Conservation (phyloP, 768 basidiomycete genomes). For the Daedalea quercina region DNA sequence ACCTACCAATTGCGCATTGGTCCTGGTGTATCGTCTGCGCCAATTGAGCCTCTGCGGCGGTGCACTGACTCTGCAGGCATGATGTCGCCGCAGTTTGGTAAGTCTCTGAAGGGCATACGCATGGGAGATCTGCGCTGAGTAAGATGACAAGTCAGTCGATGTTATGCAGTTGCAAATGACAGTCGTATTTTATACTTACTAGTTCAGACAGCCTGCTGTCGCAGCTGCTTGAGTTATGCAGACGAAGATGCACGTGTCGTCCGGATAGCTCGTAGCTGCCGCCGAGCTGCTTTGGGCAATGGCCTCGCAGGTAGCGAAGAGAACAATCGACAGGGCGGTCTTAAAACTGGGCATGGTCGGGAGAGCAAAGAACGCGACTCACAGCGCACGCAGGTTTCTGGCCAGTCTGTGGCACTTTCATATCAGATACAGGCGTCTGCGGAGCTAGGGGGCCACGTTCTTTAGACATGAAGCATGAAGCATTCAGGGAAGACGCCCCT, state of each 20-base stretch:
- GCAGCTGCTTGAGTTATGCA: not conserved
- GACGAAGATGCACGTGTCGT: not conserved
- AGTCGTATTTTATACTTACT: not conserved
- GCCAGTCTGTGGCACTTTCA: too few relatives aligned
- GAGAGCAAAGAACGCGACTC: too few relatives aligned
- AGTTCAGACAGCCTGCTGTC: not conserved
- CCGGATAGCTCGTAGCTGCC: not conserved
- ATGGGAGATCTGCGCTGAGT: slow-evolving; percentile 33
- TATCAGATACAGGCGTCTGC: too few relatives aligned
- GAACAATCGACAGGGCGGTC: too few relatives aligned
- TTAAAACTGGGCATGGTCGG: too few relatives aligned
- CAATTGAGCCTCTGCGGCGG: slow-evolving; percentile 18
- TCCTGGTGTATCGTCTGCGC: not conserved
- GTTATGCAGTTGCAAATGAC: too few relatives aligned
- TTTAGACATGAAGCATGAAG: too few relatives aligned
- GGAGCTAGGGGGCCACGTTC: too few relatives aligned
- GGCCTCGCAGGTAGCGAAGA: too few relatives aligned
- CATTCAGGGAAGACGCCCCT: too few relatives aligned
- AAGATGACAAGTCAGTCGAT: not conserved
- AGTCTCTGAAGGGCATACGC: slow-evolving; percentile 30
- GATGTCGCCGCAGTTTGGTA: slow-evolving; percentile 29
- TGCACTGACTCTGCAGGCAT: slow-evolving; percentile 32
- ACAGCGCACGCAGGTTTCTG: too few relatives aligned
- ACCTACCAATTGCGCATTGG: not conserved
- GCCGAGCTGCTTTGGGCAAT: too few relatives aligned